Percentiles rank a stretch among this genome's conserved stretches.
Conservation (phyloP, 1,139 yeast genomes). For the Nakaseomyces delphensis region DNA sequence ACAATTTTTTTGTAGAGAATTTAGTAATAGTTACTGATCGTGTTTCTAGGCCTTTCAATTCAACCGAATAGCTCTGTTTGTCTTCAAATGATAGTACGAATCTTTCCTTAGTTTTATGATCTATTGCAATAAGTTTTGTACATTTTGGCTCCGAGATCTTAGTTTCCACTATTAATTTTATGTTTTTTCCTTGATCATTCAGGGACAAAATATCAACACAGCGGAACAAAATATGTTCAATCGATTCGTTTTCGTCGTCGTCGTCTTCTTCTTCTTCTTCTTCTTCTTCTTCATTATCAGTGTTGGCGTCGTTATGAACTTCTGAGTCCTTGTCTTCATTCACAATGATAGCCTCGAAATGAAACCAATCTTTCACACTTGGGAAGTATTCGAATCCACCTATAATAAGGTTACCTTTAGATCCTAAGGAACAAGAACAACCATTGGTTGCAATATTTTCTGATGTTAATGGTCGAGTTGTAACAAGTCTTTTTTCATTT, state of each 20-base stretch:
- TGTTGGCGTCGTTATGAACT: background rate
- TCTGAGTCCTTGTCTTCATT: background rate
- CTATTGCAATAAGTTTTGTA: background rate
- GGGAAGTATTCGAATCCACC: conserved; percentile 23
- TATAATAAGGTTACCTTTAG: conserved; percentile 23
- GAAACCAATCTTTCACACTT: conserved; percentile 21
- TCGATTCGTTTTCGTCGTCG: conserved; percentile 9
- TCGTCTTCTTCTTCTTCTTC: conserved; percentile 18
- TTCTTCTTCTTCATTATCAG: conserved; percentile 13
- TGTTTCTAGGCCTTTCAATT: conserved; percentile 11
- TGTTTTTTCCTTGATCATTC: conserved; percentile 1
- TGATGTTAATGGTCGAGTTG: conserved; percentile 18
- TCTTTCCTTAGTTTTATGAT: background rate
- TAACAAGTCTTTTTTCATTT: conserved; percentile 10
- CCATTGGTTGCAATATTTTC: conserved; percentile 22
- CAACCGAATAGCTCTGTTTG: conserved; percentile 6
- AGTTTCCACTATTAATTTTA: background rate
- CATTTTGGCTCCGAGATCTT: background rate
- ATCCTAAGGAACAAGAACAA: conserved; percentile 25
- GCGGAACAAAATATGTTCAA: conserved; percentile 3
- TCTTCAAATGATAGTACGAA: background rate
- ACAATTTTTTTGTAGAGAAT: conserved; percentile 21
- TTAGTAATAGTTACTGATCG: conserved; percentile 14
- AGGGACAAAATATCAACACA: background rate
- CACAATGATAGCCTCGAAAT: conserved; percentile 6